phyloP scores from a whole-genome alignment of 1,284 basidiomycete species.

The Rugosomyces carneus region DNA sequence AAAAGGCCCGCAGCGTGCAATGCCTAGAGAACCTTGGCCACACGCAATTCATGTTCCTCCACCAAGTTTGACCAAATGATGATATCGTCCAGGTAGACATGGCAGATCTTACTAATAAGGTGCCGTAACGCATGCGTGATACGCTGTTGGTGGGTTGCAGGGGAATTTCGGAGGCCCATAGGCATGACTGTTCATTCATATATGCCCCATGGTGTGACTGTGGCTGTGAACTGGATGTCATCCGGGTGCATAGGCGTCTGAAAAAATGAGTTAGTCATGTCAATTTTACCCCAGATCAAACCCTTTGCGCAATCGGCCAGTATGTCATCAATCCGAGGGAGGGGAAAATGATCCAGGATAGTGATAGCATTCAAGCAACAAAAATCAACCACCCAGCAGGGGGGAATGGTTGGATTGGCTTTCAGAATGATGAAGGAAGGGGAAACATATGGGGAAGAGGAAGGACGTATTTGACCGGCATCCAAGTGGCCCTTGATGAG shows the following conservation, averaged over 20 bases:
- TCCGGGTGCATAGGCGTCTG: conserved; percentile 1
- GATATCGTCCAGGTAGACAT: neutral
- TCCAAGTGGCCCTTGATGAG: neutral
- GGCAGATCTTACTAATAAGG: neutral
- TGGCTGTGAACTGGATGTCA: neutral
- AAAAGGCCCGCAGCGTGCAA: neutral
- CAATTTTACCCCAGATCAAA: neutral
- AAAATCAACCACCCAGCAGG: conserved; percentile 1
- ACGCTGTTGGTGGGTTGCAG: neutral
- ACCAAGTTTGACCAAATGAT: conserved; percentile 1
- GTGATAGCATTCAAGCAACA: neutral
- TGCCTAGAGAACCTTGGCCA: neutral
- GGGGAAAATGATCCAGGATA: neutral
- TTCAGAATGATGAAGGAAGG: too few relatives aligned
- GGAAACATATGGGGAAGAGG: too few relatives aligned
- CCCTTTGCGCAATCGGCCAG: neutral
- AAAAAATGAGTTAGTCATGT: conserved; percentile 6
- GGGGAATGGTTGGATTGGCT: neutral
- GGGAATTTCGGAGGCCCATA: neutral
- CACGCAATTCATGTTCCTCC: neutral
- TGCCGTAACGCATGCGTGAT: neutral
- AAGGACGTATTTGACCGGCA: too few relatives aligned
- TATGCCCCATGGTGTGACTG: neutral
- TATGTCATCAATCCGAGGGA: conserved; percentile 1
- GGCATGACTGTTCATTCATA: conserved; percentile 6